A percentile compares a stretch with the other conserved stretches of the same genome.
These are phyloP conservation scores for Chaetomium strumarium DNA, from an alignment of 2,329 filamentous ascomycete genomes.

Conservation along the genomic window DNA sequence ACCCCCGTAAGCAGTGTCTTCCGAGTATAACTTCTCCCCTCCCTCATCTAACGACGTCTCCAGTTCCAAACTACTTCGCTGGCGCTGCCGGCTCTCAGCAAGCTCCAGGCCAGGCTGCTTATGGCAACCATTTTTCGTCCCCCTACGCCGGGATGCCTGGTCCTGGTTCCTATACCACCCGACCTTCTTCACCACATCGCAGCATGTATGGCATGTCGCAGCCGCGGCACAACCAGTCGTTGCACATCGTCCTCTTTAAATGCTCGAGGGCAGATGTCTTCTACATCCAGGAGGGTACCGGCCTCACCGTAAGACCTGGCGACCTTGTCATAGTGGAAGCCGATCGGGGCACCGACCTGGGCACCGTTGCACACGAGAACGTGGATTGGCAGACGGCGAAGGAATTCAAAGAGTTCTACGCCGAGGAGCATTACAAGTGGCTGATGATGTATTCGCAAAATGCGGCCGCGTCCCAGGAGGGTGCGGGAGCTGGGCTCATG, in stretches of 20 bases:
- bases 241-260: conserved; percentile 95
- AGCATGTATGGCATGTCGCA: conserved; percentile 56
- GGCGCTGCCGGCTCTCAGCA: conserved; percentile 32
- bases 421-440: conserved; percentile 96
- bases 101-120: conserved; percentile 33
- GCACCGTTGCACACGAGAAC: conserved; percentile 83
- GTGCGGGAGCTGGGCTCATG: conserved; percentile 55
- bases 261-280: conserved; percentile 93
- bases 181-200: conserved; percentile 56
- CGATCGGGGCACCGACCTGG: conserved; percentile 90
- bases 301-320: conserved; percentile 80
- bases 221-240: conserved; percentile 59
- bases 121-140: conserved; percentile 40
- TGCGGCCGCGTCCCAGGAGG: conserved; percentile 57
- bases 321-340: conserved; percentile 97
- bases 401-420: conserved; percentile 82
- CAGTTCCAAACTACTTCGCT: conserved; percentile 34
- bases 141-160: conserved; percentile 42
- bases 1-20: conserved; percentile 34
- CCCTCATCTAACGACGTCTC: conserved; percentile 21
- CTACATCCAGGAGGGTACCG: conserved; percentile 93
- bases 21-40: not conserved
- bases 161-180: conserved; percentile 39
- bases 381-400: conserved; percentile 84
- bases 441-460: conserved; percentile 96